A percentile compares a stretch with the other conserved stretches of the same genome.
phyloP scores from a whole-genome alignment of 768 basidiomycete genomes.

The Mycena rosella region DNA sequence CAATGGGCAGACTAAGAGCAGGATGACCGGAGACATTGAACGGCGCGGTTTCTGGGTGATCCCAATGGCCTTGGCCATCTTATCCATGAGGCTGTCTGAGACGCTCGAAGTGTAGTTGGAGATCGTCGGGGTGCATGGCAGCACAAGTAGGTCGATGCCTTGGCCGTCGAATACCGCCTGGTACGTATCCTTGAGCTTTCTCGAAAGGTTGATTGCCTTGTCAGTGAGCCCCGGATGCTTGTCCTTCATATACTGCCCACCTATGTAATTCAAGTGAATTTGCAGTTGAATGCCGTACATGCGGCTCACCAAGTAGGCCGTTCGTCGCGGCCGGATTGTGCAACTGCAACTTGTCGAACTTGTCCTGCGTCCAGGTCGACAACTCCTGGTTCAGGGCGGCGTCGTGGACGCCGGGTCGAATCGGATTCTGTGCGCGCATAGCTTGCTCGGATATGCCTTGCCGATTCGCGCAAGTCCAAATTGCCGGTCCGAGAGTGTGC shows the following conservation, averaged over 20 bases:
- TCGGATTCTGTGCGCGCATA: conserved; percentile 36
- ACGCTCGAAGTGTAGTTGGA: conserved; percentile 45
- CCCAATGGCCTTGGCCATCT: conserved; percentile 45
- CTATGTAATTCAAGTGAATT: too few relatives aligned
- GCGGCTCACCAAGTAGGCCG: conserved; percentile 15
- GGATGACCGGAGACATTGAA: conserved; percentile 56
- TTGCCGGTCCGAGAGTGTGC: conserved; percentile 40
- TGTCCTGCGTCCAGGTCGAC: conserved; percentile 52
- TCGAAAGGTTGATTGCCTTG: conserved; percentile 53
- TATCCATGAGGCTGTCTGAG: conserved; percentile 43
- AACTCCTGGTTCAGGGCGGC: conserved; percentile 47
- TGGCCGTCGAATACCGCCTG: conserved; percentile 45
- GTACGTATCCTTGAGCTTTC: conserved; percentile 50
- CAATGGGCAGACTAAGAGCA: conserved; percentile 56
- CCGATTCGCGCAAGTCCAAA: conserved; percentile 28
- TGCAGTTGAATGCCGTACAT: too few relatives aligned
- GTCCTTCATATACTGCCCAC: conserved; percentile 25
- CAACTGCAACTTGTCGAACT: conserved; percentile 49
- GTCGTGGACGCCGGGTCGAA: conserved; percentile 49
- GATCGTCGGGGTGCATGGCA: conserved; percentile 53
- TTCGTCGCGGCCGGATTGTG: conserved; percentile 31
- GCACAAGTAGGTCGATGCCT: conserved; percentile 48
- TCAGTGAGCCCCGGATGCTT: conserved; percentile 39
- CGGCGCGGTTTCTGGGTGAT: conserved; percentile 46
- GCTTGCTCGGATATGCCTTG: conserved; percentile 35